Evolutionary conservation across 2,329 filamentous ascomycete species (phyloP).

Genomic region (Phoma sp.): DNA sequence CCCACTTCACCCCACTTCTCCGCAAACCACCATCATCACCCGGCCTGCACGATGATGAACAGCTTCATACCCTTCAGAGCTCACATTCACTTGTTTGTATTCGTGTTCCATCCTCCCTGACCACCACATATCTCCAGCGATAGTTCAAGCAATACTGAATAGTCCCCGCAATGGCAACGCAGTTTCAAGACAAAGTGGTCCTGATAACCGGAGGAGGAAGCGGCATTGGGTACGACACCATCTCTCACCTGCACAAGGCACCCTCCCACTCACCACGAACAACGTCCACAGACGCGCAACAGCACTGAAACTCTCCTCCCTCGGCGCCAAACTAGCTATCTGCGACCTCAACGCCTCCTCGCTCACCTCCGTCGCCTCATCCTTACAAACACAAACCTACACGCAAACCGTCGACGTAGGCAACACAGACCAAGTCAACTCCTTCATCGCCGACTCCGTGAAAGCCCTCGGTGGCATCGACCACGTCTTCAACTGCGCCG

Average conservation of each 20-base stretch:
- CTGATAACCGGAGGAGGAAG: conserved; percentile 41
- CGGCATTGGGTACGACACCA: conserved; percentile 55
- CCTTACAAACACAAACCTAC: conserved; percentile 44
- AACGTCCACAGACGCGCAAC: conserved; percentile 48
- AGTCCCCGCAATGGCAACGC: conserved; percentile 28
- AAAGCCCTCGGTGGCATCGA: conserved; percentile 46
- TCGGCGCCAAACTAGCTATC: conserved; percentile 50
- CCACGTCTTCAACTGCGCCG: conserved; percentile 56
- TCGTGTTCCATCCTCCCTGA: neutral
- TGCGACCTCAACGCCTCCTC: conserved; percentile 44
- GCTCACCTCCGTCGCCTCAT: conserved; percentile 47
- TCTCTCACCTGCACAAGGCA: neutral
- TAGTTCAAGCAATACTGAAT: no score
- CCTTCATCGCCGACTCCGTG: conserved; percentile 49
- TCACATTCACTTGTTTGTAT: neutral
- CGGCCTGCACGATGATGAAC: conserved; percentile 16
- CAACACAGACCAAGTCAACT: conserved; percentile 51
- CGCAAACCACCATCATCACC: conserved; percentile 22
- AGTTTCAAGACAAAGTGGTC: conserved; percentile 40
- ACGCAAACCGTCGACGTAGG: conserved; percentile 55
- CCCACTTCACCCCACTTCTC: conserved; percentile 47
- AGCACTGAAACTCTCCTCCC: conserved; percentile 54
- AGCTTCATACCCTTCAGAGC: neutral
- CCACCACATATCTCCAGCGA: neutral
- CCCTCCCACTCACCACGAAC: no score